phyloP scores from a whole-genome alignment of 768 basidiomycete genomes.

The Melanogaster broomeanus region DNA sequence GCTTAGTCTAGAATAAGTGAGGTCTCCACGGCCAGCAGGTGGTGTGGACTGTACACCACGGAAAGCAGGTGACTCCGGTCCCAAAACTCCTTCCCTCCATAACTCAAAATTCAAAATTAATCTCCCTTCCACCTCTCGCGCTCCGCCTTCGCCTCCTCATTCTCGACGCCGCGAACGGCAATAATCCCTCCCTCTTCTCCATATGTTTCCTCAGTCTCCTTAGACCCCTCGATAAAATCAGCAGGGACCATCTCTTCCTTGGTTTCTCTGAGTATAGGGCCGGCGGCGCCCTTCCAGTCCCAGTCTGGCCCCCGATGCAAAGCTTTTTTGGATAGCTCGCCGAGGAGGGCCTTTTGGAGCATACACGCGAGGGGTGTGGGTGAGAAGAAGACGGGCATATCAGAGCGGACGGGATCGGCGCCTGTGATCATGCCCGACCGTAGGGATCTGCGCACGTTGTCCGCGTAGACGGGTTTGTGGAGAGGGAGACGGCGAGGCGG shows the following conservation, averaged over 20 bases:
- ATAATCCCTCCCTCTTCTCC: not conserved
- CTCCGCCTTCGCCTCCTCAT: constrained; percentile 20
- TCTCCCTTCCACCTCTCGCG: constrained; percentile 20
- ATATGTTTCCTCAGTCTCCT: not conserved
- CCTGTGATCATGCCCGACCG: constrained; percentile 19
- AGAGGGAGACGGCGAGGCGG: not conserved
- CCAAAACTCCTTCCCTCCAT: not conserved
- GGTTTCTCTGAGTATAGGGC: constrained; percentile 18
- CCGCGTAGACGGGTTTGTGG: not conserved
- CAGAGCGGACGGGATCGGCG: not conserved
- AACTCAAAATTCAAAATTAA: constrained; percentile 8
- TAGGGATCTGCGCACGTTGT: constrained; percentile 10
- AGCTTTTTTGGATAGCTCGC: constrained; percentile 22
- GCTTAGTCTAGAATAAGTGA: no score
- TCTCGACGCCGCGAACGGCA: constrained; percentile 27
- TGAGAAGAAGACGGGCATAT: constrained; percentile 13
- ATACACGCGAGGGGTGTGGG: constrained; percentile 23
- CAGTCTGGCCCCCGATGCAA: constrained; percentile 14
- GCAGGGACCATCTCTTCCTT: constrained; percentile 20
- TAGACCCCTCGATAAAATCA: not conserved
- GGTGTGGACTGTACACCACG: no score
- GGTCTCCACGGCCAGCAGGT: no score
- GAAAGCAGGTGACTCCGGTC: no score
- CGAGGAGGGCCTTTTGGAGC: constrained; percentile 18
- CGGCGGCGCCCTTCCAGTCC: constrained; percentile 23